Base-by-base conservation (phyloP, 192 early-diverging fungal genomes). In the Bifiguratus adelaidae region DNA sequence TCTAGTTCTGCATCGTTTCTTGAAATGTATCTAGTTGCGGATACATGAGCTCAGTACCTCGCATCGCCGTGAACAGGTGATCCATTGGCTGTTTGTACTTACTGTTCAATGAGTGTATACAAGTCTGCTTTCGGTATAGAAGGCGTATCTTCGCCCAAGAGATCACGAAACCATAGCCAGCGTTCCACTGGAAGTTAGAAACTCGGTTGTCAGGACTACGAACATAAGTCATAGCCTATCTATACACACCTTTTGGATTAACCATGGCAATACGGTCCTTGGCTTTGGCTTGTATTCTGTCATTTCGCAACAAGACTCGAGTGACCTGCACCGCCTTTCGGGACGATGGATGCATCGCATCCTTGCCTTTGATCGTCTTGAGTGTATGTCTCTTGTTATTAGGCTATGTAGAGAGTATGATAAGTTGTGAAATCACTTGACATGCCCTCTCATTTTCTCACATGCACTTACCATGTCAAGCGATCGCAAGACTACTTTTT, bases 361-460 rank as follows among this genome's bases (percentile, higher is more conserved):
- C 63, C 50, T 64, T 58, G 44, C 76, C 76, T 52, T 76, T 76
- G 60, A 74, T 71, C 25, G 74, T 44, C 38, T 76, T 76, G 35
- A 76, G 48, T 44, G 74, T 76, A 41, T 71, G 65, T 53, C 55
- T 45, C 48, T 71, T 71, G 47, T 72, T 74, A 40, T 71, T 71
- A n/a, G 68, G 66, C 58, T 60, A 26, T 6, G 19, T 37, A 41
- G 26, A 24, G 20, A 41, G 32, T 15, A 34, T 1, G 32, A 34
- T 13, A 13, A 34, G 15, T 15, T 34, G 15, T 34, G 32, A 34
- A n/a, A n/a, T n/a, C n/a, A n/a, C n/a, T n/a, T n/a, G n/a, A n/a
- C n/a, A n/a, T n/a, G n/a, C n/a, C n/a, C n/a, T n/a, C n/a, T n/a
- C n/a, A n/a, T n/a, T n/a, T n/a, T n/a, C n/a, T n/a, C n/a, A n/a